Conservation (phyloP, 768 basidiomycete species). For the Holtermannia corniformis region DNA sequence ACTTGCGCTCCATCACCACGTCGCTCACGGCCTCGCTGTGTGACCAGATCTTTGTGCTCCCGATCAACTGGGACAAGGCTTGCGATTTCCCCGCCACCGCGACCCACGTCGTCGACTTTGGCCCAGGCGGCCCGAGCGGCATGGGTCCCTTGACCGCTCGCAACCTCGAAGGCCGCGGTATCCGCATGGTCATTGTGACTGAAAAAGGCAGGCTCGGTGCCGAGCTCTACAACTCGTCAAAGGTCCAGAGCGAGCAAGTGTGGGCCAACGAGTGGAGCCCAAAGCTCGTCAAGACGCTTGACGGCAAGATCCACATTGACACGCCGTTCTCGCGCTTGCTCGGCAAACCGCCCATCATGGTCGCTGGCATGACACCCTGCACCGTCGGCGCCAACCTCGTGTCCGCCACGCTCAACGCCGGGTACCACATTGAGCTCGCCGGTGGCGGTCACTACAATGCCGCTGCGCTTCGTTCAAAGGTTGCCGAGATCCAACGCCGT, state of each 20-base stretch:
- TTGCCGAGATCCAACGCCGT: slow-evolving; percentile 78
- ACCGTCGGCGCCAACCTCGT: slow-evolving; percentile 96
- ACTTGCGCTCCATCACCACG: slow-evolving; percentile 59
- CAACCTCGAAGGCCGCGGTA: slow-evolving; percentile 86
- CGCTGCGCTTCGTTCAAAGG: slow-evolving; percentile 74
- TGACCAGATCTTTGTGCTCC: slow-evolving; percentile 83
- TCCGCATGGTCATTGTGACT: slow-evolving; percentile 81
- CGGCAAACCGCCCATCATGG: slow-evolving; percentile 97
- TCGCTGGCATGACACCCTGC: slow-evolving; percentile 97
- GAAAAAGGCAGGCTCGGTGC: slow-evolving; percentile 80
- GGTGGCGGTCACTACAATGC: slow-evolving; percentile 97
- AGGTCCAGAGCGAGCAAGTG: slow-evolving; percentile 68
- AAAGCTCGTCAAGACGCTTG: slow-evolving; percentile 75
- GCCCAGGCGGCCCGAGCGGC: slow-evolving; percentile 85
- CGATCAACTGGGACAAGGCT: slow-evolving; percentile 87
- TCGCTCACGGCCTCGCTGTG: slow-evolving; percentile 80
- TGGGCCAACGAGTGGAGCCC: slow-evolving; percentile 89
- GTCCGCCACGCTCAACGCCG: slow-evolving; percentile 80
- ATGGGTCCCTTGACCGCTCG: slow-evolving; percentile 83
- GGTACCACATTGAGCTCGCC: slow-evolving; percentile 92
- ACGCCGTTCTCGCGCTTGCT: slow-evolving; percentile 92
- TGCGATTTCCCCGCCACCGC: slow-evolving; percentile 81
- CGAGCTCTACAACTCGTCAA: slow-evolving; percentile 64
- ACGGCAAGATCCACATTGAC: slow-evolving; percentile 85
- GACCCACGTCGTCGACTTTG: slow-evolving; percentile 93